phyloP scores from a whole-genome alignment of 1,284 basidiomycete species.

The Trametes polyzona region DNA sequence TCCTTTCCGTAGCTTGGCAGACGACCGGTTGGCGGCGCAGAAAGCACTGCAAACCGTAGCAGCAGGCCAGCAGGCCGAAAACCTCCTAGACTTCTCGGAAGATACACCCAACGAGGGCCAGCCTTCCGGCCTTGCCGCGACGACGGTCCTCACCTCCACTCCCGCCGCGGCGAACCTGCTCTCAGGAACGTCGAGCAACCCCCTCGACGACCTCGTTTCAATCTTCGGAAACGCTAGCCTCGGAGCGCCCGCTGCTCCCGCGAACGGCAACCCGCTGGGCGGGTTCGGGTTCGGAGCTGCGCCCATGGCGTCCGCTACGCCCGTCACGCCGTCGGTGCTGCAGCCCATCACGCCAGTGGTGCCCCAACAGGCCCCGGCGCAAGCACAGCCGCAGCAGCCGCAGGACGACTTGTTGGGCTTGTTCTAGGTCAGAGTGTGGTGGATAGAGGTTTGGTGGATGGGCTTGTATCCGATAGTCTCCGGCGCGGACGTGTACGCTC shows the following conservation, averaged over 20 bases:
- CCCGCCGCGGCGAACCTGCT: slow-evolving; percentile 73
- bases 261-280: slow-evolving; percentile 26
- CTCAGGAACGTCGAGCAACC: slow-evolving; percentile 79
- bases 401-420: slow-evolving; percentile 55
- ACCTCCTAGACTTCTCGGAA: slow-evolving; percentile 93
- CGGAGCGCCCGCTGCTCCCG: slow-evolving; percentile 25
- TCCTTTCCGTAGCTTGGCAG: slow-evolving; percentile 43
- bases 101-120: slow-evolving; percentile 61
- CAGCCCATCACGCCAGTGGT: slow-evolving; percentile 23
- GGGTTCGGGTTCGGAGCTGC: slow-evolving; percentile 33
- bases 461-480: slow-evolving; percentile 3
- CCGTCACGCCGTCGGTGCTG: slow-evolving; percentile 24
- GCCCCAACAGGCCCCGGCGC: slow-evolving; percentile 24
- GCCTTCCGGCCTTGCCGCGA: slow-evolving; percentile 75
- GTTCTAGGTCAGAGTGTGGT: slow-evolving; percentile 38
- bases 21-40: slow-evolving; percentile 74
- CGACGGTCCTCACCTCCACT: slow-evolving; percentile 68
- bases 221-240: slow-evolving; percentile 72
- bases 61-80: slow-evolving; percentile 90
- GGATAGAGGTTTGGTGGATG: not conserved
- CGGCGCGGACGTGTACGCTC: slow-evolving; percentile 15
- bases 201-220: slow-evolving; percentile 88
- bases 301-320: slow-evolving; percentile 22
- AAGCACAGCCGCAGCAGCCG: slow-evolving; percentile 36
- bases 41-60: slow-evolving; percentile 90